Conservation (phyloP, 1,139 yeast genomes). For the Zygotorulaspora mrakii region DNA sequence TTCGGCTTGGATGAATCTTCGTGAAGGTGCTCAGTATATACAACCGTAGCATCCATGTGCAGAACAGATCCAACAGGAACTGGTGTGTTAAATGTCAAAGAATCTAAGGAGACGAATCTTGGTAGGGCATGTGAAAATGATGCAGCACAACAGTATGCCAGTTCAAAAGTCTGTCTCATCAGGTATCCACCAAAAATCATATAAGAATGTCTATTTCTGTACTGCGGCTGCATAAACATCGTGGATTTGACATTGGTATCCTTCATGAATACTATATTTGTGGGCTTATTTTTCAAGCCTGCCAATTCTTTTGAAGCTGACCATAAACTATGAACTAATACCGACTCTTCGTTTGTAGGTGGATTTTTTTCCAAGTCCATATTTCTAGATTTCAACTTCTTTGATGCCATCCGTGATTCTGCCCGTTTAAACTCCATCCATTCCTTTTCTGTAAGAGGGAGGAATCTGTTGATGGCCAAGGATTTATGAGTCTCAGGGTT, state of each 20-base stretch:
- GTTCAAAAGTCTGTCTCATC: slow-evolving; percentile 85
- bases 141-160: slow-evolving; percentile 89
- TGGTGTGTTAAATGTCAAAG: slow-evolving; percentile 87
- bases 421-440: slow-evolving; percentile 85
- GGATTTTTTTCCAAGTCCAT: slow-evolving; percentile 55
- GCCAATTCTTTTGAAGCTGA: slow-evolving; percentile 49
- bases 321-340: slow-evolving; percentile 77
- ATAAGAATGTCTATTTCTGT: slow-evolving; percentile 87
- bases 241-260: slow-evolving; percentile 71
- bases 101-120: slow-evolving; percentile 81
- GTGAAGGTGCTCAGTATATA: slow-evolving; percentile 74
- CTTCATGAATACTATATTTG: slow-evolving; percentile 59
- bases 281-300: slow-evolving; percentile 39
- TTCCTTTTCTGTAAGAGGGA: slow-evolving; percentile 70
- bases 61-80: slow-evolving; percentile 93
- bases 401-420: slow-evolving; percentile 81
- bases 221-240: slow-evolving; percentile 91
- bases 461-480: slow-evolving; percentile 74
- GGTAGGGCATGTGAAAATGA: slow-evolving; percentile 82
- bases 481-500: slow-evolving; percentile 86
- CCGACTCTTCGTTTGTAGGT: slow-evolving; percentile 70
- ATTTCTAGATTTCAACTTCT: slow-evolving; percentile 69
- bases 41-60: slow-evolving; percentile 74
- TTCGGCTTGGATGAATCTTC: slow-evolving; percentile 34
- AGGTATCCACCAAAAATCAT: slow-evolving; percentile 94